phyloP scores from a whole-genome alignment of 208 protist species.

The Leishmania mexicana region DNA sequence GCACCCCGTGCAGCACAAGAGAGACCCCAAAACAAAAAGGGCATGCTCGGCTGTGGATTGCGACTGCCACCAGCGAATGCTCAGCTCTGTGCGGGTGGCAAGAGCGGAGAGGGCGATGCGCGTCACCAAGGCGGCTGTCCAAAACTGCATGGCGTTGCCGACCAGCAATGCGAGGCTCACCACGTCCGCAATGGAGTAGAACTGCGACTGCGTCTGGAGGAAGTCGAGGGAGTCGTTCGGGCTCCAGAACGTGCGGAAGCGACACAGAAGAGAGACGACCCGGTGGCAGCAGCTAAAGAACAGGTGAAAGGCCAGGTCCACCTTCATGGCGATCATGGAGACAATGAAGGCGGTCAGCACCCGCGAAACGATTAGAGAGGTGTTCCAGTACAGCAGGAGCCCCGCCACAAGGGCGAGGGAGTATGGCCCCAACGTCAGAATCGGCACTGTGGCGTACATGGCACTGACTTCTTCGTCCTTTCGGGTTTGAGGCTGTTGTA shows the following conservation, averaged over 20 bases:
- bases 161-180: slow-evolving; percentile 29
- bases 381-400: slow-evolving; percentile 64
- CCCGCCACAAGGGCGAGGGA: slow-evolving; percentile 7
- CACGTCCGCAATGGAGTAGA: slow-evolving; percentile 24
- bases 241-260: slow-evolving; percentile 14
- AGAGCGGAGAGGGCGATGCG: slow-evolving; percentile 37
- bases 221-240: slow-evolving; percentile 15
- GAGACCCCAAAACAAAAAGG: neutral
- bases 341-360: slow-evolving; percentile 26
- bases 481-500: neutral
- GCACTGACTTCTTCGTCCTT: neutral
- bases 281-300: slow-evolving; percentile 25
- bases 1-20: slow-evolving; percentile 18
- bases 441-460: slow-evolving; percentile 12
- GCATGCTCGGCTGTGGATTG: slow-evolving; percentile 23
- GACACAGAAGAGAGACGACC: slow-evolving; percentile 3
- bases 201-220: slow-evolving; percentile 25
- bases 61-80: slow-evolving; percentile 35
- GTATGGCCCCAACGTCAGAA: slow-evolving; percentile 23
- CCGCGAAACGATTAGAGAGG: slow-evolving; percentile 34
- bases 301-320: slow-evolving; percentile 23
- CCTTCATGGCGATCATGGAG: slow-evolving; percentile 26
- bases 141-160: slow-evolving; percentile 35
- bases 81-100: slow-evolving; percentile 24
- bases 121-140: slow-evolving; percentile 31